These are phyloP conservation scores for Hydrangea macrophylla DNA, from an alignment of 148 eudicot genomes.

Conservation along the genomic window DNA sequence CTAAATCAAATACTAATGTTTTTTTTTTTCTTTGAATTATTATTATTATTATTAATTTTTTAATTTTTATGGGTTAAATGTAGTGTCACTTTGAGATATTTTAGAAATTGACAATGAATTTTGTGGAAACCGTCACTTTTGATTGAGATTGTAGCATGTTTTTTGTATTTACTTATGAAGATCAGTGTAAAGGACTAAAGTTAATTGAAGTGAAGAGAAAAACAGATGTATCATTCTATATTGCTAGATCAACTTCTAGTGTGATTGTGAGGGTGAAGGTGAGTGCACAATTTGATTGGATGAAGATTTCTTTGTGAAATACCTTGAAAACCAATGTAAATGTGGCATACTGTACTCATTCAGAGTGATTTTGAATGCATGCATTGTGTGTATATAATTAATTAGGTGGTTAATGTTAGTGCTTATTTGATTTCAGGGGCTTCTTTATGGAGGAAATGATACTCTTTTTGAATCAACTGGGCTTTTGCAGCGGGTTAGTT, in stretches of 20 bases:
- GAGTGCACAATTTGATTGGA: neutral
- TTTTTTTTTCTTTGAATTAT: neutral
- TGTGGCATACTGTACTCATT: neutral
- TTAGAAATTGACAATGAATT: neutral
- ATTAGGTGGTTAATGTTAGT: neutral
- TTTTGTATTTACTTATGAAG: no score
- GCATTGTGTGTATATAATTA: neutral
- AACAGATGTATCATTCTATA: no score
- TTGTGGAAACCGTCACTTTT: neutral
- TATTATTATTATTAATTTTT: no score
- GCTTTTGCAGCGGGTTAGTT: slow-evolving; percentile 57
- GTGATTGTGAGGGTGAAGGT: no score
- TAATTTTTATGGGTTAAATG: no score
- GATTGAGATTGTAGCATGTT: neutral
- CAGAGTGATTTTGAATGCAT: neutral
- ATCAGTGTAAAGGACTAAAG: no score
- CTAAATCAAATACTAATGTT: neutral
- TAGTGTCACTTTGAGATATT: neutral
- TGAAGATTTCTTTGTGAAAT: no score
- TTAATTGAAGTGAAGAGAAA: no score
- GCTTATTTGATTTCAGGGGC: slow-evolving; percentile 60
- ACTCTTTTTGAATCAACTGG: slow-evolving; percentile 91
- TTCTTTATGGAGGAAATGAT: slow-evolving; percentile 75
- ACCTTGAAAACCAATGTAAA: neutral
- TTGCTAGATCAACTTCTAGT: no score